phyloP scores from a whole-genome alignment of 2,329 filamentous ascomycete species.

The Polytolypa hystricis region DNA sequence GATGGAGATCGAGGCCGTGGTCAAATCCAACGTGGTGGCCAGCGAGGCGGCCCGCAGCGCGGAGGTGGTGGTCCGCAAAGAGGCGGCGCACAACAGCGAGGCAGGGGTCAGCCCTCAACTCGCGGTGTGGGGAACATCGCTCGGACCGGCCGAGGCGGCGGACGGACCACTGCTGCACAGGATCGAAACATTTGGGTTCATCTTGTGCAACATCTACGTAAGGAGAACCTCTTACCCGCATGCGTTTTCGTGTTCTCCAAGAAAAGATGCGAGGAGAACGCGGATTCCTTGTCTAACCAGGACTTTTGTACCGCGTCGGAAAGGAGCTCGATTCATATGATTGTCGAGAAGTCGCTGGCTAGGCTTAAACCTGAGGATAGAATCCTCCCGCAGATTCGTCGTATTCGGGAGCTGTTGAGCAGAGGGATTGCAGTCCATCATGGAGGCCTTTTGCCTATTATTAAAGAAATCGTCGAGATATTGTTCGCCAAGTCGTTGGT shows the following conservation, averaged over 20 bases:
- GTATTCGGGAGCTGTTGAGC: slow-evolving; percentile 71
- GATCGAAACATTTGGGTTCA: slow-evolving; percentile 97
- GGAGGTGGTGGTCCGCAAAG: slow-evolving; percentile 36
- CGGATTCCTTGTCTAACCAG: slow-evolving; percentile 84
- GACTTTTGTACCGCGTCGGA: slow-evolving; percentile 89
- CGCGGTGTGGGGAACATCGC: slow-evolving; percentile 75
- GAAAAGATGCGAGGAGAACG: slow-evolving; percentile 93
- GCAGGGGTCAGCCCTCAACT: slow-evolving; percentile 45
- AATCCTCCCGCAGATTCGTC: slow-evolving; percentile 79
- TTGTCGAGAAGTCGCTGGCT: slow-evolving; percentile 87
- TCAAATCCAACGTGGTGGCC: slow-evolving; percentile 10
- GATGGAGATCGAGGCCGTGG: slow-evolving; percentile 21
- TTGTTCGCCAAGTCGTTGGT: slow-evolving; percentile 90
- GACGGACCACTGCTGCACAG: slow-evolving; percentile 79
- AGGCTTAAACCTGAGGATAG: slow-evolving; percentile 84
- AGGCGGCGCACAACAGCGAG: slow-evolving; percentile 41
- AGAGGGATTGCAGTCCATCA: slow-evolving; percentile 94
- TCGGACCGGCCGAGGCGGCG: slow-evolving; percentile 70
- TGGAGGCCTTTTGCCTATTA: slow-evolving; percentile 84
- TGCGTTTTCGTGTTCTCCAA: slow-evolving; percentile 99
- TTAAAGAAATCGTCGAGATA: slow-evolving; percentile 96
- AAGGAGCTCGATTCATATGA: slow-evolving; percentile 96
- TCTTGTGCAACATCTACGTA: slow-evolving; percentile 80
- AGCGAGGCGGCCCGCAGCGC: slow-evolving; percentile 33
- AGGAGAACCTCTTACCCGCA: slow-evolving; percentile 74